Conservation (phyloP, 2,329 filamentous ascomycete genomes). For the Apiospora malaysiana region DNA sequence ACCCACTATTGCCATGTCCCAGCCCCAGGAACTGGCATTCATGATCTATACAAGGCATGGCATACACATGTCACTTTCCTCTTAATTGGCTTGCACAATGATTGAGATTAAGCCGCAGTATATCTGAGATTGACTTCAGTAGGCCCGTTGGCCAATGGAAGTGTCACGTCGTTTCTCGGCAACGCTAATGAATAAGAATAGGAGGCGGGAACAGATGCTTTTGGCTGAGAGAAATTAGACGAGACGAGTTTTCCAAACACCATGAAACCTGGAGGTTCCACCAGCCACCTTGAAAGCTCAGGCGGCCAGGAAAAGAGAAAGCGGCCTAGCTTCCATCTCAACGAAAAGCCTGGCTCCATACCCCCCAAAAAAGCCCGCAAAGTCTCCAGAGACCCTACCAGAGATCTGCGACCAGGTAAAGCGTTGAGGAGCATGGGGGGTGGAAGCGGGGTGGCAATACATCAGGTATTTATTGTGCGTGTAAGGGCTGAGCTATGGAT, state of each 20-base stretch:
- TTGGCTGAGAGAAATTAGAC: slow-evolving; percentile 6
- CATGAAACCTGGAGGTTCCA: not conserved
- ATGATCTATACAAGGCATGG: not conserved
- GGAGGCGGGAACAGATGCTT: not conserved
- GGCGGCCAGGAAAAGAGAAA: not conserved
- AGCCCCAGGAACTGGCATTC: too few relatives aligned
- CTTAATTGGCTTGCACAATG: not conserved
- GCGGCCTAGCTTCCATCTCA: slow-evolving; percentile 10
- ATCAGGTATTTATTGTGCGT: not conserved
- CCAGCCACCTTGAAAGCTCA: not conserved
- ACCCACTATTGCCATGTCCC: too few relatives aligned
- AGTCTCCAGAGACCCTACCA: slow-evolving; percentile 7
- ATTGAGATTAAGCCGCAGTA: slow-evolving; percentile 11
- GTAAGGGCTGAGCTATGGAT: not conserved
- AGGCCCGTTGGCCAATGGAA: slow-evolving; percentile 10
- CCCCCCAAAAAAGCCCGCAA: slow-evolving; percentile 1
- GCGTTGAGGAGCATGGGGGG: slow-evolving; percentile 18
- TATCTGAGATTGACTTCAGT: slow-evolving; percentile 12
- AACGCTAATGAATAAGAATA: slow-evolving; percentile 7
- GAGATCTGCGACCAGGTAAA: slow-evolving; percentile 17
- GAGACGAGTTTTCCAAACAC: slow-evolving; percentile 10
- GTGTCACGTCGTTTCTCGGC: slow-evolving; percentile 1
- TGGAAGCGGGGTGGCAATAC: slow-evolving; percentile 8
- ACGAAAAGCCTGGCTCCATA: slow-evolving; percentile 13
- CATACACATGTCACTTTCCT: not conserved